Percentiles rank a stretch among this genome's conserved stretches.
Evolutionary conservation across 352 stramenopile genomes (phyloP).

Genomic region (Phytophthora megakarya): DNA sequence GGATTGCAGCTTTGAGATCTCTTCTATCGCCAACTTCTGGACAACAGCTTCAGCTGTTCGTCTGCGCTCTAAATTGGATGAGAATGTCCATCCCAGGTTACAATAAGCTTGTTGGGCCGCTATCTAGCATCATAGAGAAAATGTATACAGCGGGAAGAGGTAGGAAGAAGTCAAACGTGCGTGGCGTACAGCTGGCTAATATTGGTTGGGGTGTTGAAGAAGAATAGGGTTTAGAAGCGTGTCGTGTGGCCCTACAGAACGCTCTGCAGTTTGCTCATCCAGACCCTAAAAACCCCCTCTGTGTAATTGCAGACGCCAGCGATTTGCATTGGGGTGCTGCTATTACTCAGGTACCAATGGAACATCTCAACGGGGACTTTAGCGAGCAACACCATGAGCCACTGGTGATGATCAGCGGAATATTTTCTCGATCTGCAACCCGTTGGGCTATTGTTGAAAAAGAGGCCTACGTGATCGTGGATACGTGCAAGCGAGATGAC

Average conservation of each 20-base stretch:
- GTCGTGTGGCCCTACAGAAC: background rate
- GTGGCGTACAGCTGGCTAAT: no score
- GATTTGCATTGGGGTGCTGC: slow-evolving; percentile 15
- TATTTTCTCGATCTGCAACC: no score
- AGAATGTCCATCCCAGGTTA: slow-evolving; percentile 18
- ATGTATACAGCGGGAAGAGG: slow-evolving; percentile 10
- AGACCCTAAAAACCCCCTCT: background rate
- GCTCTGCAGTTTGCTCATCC: slow-evolving; percentile 10
- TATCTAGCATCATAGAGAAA: slow-evolving; percentile 11
- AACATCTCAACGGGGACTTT: background rate
- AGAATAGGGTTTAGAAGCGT: background rate
- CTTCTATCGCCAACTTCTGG: slow-evolving; percentile 2
- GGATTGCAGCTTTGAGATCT: background rate
- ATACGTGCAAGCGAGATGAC: no score
- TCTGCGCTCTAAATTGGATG: slow-evolving; percentile 32
- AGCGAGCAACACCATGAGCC: no score
- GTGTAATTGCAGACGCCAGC: slow-evolving; percentile 9
- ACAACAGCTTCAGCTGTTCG: slow-evolving; percentile 20
- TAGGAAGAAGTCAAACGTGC: no score
- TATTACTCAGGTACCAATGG: slow-evolving; percentile 13
- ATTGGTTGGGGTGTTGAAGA: background rate
- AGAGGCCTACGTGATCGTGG: no score
- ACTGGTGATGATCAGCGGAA: no score
- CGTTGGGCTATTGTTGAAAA: no score
- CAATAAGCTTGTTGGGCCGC: slow-evolving; percentile 9